Evolutionary conservation across 1,284 basidiomycete species (phyloP).

Genomic region (Moesziomyces aphidis): DNA sequence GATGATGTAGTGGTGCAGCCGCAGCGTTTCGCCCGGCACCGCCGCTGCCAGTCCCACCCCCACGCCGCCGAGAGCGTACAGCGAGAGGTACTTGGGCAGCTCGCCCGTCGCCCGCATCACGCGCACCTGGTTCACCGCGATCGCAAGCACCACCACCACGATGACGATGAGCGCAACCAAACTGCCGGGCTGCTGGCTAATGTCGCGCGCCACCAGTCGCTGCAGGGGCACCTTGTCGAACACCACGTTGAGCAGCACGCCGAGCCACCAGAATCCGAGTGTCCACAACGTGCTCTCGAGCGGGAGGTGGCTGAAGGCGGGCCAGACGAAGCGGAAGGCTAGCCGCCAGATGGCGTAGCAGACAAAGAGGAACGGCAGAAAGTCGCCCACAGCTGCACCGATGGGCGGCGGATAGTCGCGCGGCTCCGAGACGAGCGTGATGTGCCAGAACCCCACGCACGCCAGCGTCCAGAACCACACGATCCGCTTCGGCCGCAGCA

Average conservation of each 20-base stretch:
- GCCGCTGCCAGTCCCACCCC: slow-evolving; percentile 76
- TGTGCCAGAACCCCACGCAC: slow-evolving; percentile 88
- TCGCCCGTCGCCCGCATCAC: slow-evolving; percentile 85
- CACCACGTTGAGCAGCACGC: slow-evolving; percentile 69
- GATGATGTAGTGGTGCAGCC: slow-evolving; percentile 74
- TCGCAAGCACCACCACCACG: slow-evolving; percentile 72
- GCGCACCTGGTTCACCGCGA: slow-evolving; percentile 78
- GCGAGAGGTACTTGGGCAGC: slow-evolving; percentile 76
- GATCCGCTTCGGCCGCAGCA: slow-evolving; percentile 79
- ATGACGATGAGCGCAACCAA: slow-evolving; percentile 79
- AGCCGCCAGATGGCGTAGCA: slow-evolving; percentile 83
- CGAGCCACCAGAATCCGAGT: slow-evolving; percentile 83
- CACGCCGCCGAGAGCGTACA: slow-evolving; percentile 74
- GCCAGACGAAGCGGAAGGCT: slow-evolving; percentile 80
- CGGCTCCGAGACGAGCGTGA: slow-evolving; percentile 83
- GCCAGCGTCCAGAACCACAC: slow-evolving; percentile 77
- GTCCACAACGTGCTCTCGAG: slow-evolving; percentile 81
- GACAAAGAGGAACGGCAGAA: slow-evolving; percentile 82
- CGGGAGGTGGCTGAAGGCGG: slow-evolving; percentile 76
- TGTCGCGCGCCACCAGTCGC: slow-evolving; percentile 78
- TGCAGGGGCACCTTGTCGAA: slow-evolving; percentile 62
- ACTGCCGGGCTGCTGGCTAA: slow-evolving; percentile 77
- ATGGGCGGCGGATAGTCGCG: slow-evolving; percentile 71
- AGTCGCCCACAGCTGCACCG: slow-evolving; percentile 78
- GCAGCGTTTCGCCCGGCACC: slow-evolving; percentile 73